These are phyloP conservation scores for Candida verbasci DNA, from an alignment of 805 yeast genomes.

Conservation along the genomic window DNA sequence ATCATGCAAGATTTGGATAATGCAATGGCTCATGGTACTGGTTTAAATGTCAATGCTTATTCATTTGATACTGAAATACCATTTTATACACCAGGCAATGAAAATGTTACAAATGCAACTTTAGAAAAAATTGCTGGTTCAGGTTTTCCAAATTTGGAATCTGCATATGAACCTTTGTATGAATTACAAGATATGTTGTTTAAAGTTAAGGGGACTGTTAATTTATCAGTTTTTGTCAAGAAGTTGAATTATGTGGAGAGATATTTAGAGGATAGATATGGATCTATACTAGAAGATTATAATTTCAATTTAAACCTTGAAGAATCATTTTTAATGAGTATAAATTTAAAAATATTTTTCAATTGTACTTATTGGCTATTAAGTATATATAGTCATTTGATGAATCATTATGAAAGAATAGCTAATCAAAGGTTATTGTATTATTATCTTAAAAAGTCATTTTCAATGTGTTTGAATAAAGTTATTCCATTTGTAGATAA, in stretches of 20 bases:
- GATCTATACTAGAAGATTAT: constrained; percentile 23
- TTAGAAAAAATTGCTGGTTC: constrained; percentile 32
- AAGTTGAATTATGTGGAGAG: constrained; percentile 32
- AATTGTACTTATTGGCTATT: constrained; percentile 22
- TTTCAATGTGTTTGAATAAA: constrained; percentile 20
- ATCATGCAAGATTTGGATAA: constrained; percentile 28
- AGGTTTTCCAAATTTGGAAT: constrained; percentile 22
- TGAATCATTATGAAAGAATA: constrained; percentile 34
- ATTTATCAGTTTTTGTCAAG: constrained; percentile 17
- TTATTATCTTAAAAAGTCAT: constrained; percentile 27
- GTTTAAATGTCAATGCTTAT: constrained; percentile 23
- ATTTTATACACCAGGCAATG: constrained; percentile 28
- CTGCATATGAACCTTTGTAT: constrained; percentile 23
- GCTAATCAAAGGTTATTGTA: constrained; percentile 25
- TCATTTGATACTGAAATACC: constrained; percentile 29
- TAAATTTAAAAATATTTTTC: constrained; percentile 19
- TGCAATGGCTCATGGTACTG: constrained; percentile 29
- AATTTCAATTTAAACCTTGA: constrained; percentile 6
- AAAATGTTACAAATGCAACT: constrained; percentile 28
- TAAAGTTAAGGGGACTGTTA: constrained; percentile 15
- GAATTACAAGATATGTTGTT: constrained; percentile 20
- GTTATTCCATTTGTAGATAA: constrained; percentile 28
- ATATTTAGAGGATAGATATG: constrained; percentile 24
- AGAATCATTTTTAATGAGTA: constrained; percentile 3
- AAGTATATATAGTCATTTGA: constrained; percentile 30